Conservation (phyloP, 1,284 basidiomycete genomes). For the Waitea zeae region DNA sequence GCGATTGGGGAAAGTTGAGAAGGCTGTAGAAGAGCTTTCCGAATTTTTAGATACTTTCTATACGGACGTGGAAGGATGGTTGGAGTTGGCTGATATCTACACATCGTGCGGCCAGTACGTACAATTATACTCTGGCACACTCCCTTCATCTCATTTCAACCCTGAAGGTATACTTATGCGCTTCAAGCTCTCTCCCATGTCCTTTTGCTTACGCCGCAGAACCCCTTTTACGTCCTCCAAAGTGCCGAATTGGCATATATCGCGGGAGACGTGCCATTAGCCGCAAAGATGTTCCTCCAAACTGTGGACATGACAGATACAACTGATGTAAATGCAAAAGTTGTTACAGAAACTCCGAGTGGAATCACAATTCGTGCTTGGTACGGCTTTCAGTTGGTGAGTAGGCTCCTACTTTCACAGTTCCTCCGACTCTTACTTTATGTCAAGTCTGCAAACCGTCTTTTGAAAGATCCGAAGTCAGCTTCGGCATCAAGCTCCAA, state of each 20-base stretch:
- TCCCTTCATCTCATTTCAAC: constrained; percentile 1
- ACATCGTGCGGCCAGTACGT: constrained; percentile 60
- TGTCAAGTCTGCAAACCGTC: too few species aligned
- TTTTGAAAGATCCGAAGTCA: too few species aligned
- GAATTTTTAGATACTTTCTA: constrained; percentile 87
- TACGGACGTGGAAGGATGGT: constrained; percentile 83
- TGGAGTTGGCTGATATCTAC: constrained; percentile 85
- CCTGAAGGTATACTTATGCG: constrained; percentile 38
- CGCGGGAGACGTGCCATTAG: constrained; percentile 52
- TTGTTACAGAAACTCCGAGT: constrained; percentile 26
- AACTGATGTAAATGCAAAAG: constrained; percentile 24
- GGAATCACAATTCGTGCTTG: constrained; percentile 58
- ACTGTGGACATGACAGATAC: constrained; percentile 77
- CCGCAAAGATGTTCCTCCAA: constrained; percentile 71
- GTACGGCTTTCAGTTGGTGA: constrained; percentile 77
- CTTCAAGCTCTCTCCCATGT: constrained; percentile 69
- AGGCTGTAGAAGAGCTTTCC: constrained; percentile 61
- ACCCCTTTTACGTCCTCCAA: constrained; percentile 68
- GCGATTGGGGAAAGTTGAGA: constrained; percentile 39
- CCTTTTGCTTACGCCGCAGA: constrained; percentile 70
- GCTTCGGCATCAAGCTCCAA: too few species aligned
- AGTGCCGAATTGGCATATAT: constrained; percentile 84
- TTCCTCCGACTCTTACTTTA: too few species aligned
- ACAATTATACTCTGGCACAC: constrained; percentile 1
- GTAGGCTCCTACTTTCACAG: too few species aligned